Conservation (phyloP, 148 eudicot species). For the Diospyros kaki region DNA sequence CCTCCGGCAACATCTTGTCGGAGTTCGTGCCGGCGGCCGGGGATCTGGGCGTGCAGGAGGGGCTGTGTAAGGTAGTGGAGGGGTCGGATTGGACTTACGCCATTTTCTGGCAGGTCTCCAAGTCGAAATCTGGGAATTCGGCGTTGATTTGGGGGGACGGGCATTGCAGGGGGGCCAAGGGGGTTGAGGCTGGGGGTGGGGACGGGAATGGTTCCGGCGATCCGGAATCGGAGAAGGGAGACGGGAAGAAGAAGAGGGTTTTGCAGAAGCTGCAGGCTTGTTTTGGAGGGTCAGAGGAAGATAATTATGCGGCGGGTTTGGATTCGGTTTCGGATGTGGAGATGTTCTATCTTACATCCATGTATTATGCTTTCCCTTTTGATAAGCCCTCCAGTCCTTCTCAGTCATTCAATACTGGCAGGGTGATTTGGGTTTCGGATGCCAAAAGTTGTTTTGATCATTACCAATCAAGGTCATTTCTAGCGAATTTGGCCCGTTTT, state of each 20-base stretch:
- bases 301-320: conserved; percentile 45
- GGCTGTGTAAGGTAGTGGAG: conserved; percentile 66
- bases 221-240: conserved; percentile 29
- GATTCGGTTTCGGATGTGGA: conserved; percentile 73
- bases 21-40: conserved; percentile 56
- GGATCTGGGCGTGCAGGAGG: conserved; percentile 66
- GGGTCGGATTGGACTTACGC: conserved; percentile 85
- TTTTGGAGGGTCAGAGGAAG: conserved; percentile 64
- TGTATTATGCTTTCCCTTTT: conserved; percentile 73
- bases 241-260: conserved; percentile 41
- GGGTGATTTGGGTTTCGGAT: conserved; percentile 72
- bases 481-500: conserved; percentile 56
- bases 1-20: conserved; percentile 41
- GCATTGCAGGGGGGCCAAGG: conserved; percentile 50
- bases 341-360: conserved; percentile 77
- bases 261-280: conserved; percentile 68
- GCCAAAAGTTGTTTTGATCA: conserved; percentile 55
- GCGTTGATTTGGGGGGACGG: conserved; percentile 99
- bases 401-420: conserved; percentile 65
- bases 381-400: conserved; percentile 78
- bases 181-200: conserved; percentile 18
- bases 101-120: conserved; percentile 83
- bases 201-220: conserved; percentile 15
- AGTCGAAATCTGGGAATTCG: conserved; percentile 69
- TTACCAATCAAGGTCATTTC: conserved; percentile 64